phyloP scores from a whole-genome alignment of 2,329 filamentous ascomycete genomes.

The Ophiostoma pallidulum region DNA sequence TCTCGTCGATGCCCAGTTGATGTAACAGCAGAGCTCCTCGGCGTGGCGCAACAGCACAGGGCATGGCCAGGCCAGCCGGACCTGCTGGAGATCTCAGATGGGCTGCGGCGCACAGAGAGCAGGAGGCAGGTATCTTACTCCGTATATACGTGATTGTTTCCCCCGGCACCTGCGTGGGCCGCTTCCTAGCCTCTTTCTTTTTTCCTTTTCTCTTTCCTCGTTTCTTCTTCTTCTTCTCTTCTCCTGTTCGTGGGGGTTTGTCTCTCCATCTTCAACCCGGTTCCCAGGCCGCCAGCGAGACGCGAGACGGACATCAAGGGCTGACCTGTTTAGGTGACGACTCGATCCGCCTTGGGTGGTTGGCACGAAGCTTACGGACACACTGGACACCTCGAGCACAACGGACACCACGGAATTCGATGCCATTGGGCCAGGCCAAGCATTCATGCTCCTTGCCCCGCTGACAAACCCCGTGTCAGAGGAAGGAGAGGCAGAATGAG shows the following conservation, averaged over 20 bases:
- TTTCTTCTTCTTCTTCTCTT: background rate
- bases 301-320: background rate
- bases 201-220: background rate
- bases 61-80: too few species aligned
- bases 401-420: background rate
- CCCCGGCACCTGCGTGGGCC: background rate
- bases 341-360: background rate
- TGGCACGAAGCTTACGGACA: background rate
- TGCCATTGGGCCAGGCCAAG: constrained; percentile 1
- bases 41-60: too few species aligned
- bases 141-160: constrained; percentile 6
- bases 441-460: constrained; percentile 1
- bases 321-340: background rate
- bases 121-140: background rate
- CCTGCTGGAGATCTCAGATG: background rate
- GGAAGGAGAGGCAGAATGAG: too few species aligned
- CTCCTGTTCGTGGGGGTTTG: background rate
- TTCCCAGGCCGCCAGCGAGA: background rate
- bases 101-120: background rate
- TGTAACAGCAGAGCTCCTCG: too few species aligned
- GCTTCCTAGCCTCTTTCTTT: background rate
- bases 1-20: background rate
- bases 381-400: background rate
- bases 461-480: too few species aligned
- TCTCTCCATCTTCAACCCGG: background rate